Conservation (phyloP, 129 eudicot species). For the Escallonia herrerae region DNA sequence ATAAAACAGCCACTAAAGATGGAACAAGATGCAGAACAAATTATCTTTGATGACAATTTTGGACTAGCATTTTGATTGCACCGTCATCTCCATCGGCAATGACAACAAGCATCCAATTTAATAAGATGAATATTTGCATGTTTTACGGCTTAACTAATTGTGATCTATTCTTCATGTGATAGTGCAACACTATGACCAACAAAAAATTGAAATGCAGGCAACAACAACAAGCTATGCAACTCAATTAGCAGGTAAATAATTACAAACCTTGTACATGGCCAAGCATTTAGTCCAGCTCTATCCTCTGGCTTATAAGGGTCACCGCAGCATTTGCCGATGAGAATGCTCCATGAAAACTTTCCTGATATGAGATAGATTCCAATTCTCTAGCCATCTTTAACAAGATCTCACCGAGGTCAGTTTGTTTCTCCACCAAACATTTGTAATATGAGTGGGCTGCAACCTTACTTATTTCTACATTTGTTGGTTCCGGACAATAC, state of each 20-base stretch:
- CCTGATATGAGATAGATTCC: constrained; percentile 70
- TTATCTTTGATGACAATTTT: too few relatives aligned
- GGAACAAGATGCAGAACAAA: too few relatives aligned
- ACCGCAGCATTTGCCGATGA: constrained; percentile 96
- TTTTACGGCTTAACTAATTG: not conserved
- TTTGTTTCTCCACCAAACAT: constrained; percentile 50
- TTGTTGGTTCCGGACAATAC: constrained; percentile 81
- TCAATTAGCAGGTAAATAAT: not conserved
- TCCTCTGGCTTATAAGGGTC: constrained; percentile 65
- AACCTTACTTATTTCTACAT: constrained; percentile 72
- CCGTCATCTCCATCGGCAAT: too few relatives aligned
- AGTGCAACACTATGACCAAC: not conserved
- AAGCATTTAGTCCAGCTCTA: constrained; percentile 36
- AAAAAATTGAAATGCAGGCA: not conserved
- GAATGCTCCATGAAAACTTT: constrained; percentile 95
- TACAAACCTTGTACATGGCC: constrained; percentile 29
- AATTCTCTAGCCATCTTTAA: constrained; percentile 70
- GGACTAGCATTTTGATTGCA: too few relatives aligned
- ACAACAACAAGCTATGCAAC: not conserved
- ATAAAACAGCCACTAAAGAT: too few relatives aligned
- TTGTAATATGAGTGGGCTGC: constrained; percentile 70
- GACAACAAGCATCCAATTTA: too few relatives aligned
- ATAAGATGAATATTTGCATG: not conserved
- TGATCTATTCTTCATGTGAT: not conserved
- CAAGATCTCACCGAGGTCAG: constrained; percentile 78